These are phyloP conservation scores for Lactifluus piperatus DNA, from an alignment of 768 basidiomycete genomes.

Conservation along the genomic window DNA sequence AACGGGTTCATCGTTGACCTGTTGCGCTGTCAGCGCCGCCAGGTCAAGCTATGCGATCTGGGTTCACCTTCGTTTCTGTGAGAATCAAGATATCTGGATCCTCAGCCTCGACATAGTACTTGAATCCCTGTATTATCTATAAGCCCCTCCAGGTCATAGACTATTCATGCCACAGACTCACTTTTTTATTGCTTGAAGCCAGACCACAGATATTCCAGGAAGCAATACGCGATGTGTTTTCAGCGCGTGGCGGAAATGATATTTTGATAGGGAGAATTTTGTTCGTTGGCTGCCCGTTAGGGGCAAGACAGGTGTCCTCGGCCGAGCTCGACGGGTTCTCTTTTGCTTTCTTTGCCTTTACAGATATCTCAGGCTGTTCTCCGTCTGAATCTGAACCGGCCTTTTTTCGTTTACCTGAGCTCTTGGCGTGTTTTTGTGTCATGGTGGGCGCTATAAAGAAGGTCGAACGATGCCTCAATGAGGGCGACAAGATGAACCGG, in stretches of 20 bases:
- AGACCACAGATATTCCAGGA: constrained; percentile 80
- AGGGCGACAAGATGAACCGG: background rate
- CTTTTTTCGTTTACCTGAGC: constrained; percentile 17
- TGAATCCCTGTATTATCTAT: constrained; percentile 52
- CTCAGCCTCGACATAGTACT: constrained; percentile 74
- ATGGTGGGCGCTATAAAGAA: background rate
- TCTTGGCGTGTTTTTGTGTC: constrained; percentile 7
- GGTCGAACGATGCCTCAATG: background rate
- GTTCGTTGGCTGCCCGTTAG: constrained; percentile 61
- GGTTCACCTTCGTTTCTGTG: constrained; percentile 72
- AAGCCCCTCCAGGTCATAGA: background rate
- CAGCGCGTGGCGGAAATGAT: constrained; percentile 40
- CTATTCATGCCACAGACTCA: constrained; percentile 22
- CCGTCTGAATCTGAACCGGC: background rate
- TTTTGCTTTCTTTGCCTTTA: constrained; percentile 12
- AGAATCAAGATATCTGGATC: constrained; percentile 78
- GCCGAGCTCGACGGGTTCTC: constrained; percentile 1
- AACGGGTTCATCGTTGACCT: constrained; percentile 66
- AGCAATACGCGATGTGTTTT: constrained; percentile 46
- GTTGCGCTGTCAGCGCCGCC: background rate
- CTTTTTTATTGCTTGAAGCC: constrained; percentile 72
- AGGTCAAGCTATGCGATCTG: background rate
- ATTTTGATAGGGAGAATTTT: constrained; percentile 60
- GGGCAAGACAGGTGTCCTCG: constrained; percentile 17
- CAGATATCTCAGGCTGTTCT: background rate